phyloP scores from a whole-genome alignment of 768 basidiomycete species.

The Psilocybe tampanensis region DNA sequence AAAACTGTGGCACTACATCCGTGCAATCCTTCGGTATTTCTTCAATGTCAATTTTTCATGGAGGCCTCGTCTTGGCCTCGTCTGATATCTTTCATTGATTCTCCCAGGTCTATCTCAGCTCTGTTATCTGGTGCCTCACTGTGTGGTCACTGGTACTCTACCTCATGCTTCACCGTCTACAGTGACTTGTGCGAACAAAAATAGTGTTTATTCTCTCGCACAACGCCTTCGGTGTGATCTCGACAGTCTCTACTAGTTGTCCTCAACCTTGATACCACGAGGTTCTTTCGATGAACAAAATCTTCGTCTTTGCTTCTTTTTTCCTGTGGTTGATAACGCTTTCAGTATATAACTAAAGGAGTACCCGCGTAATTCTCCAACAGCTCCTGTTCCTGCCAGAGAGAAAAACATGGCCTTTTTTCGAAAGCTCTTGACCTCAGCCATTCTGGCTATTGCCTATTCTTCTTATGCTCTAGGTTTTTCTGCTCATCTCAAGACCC shows the following conservation, averaged over 20 bases:
- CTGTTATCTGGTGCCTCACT: background rate
- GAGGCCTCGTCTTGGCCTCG: background rate
- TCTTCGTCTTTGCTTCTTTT: background rate
- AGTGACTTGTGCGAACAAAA: slow-evolving; percentile 5
- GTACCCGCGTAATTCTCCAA: background rate
- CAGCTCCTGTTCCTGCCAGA: background rate
- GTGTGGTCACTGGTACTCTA: background rate
- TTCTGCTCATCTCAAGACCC: slow-evolving; percentile 2
- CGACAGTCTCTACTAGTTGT: background rate
- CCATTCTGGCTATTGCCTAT: slow-evolving; percentile 22
- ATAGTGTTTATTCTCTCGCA: slow-evolving; percentile 4
- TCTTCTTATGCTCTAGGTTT: slow-evolving; percentile 13
- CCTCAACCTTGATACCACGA: background rate
- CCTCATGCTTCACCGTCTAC: slow-evolving; percentile 6
- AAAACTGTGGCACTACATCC: background rate
- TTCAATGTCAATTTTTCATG: background rate
- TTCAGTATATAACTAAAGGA: background rate
- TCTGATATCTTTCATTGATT: background rate
- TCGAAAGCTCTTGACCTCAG: slow-evolving; percentile 20
- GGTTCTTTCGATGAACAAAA: background rate
- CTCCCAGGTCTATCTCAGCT: background rate
- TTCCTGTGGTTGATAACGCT: background rate
- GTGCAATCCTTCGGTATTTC: background rate
- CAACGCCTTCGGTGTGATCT: background rate
- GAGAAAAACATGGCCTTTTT: slow-evolving; percentile 18